A percentile compares a stretch with the other conserved stretches of the same genome.
Evolutionary conservation across 371 early-diverging fungal species (phyloP).

Genomic region (Actinomucor elegans): DNA sequence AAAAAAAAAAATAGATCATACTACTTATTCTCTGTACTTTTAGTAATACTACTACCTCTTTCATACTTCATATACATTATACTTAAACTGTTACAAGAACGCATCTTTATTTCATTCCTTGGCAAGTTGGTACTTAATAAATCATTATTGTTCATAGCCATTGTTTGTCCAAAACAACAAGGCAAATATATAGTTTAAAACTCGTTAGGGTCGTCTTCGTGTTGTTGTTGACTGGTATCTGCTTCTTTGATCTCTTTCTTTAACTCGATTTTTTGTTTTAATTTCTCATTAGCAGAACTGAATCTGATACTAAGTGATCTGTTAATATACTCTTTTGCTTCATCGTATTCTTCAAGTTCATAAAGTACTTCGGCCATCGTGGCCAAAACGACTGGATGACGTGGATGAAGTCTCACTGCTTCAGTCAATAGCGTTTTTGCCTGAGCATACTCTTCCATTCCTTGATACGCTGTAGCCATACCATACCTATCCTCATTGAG

Average conservation of each 20-base stretch:
- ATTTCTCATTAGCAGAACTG: not conserved
- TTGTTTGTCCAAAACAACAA: too few species aligned
- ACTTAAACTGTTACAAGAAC: too few species aligned
- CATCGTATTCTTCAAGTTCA: slow-evolving; percentile 7
- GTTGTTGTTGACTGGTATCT: too few species aligned
- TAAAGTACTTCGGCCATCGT: slow-evolving; percentile 35
- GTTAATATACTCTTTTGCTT: slow-evolving; percentile 1
- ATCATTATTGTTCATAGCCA: too few species aligned
- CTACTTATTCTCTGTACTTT: too few species aligned
- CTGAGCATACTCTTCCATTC: slow-evolving; percentile 24
- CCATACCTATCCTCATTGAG: too few species aligned
- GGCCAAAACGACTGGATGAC: slow-evolving; percentile 30
- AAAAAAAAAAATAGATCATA: too few species aligned
- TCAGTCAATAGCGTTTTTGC: slow-evolving; percentile 28
- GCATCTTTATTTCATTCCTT: too few species aligned
- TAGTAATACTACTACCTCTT: not conserved
- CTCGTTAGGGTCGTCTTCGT: too few species aligned
- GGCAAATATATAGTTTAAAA: too few species aligned
- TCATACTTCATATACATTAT: not conserved
- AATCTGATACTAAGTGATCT: slow-evolving; percentile 1
- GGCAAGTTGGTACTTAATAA: too few species aligned
- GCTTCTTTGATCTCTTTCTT: not conserved
- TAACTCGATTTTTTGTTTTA: not conserved
- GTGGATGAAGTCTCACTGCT: slow-evolving; percentile 35
- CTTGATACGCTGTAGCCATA: slow-evolving; percentile 30